Base-by-base conservation (phyloP, 2,329 filamentous ascomycete genomes). In the Aureobasidium mangrovei region DNA sequence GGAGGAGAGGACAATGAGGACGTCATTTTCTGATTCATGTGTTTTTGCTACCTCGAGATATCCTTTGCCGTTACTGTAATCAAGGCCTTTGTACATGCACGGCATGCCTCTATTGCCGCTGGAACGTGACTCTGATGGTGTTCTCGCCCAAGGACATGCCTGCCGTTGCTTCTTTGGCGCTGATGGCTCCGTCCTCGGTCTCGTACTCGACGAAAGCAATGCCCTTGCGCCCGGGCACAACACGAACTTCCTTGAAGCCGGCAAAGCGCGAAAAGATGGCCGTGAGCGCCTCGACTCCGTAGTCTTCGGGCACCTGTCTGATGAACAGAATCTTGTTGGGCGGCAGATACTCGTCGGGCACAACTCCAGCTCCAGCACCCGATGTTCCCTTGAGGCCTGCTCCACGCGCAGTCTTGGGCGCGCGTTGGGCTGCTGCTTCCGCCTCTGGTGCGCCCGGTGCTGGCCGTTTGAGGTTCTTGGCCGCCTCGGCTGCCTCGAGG, bases 201-300 rank as follows among this genome's bases (percentile, higher is more conserved):
- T 95, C 89, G 73, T 97, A 98, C 71, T 98, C 93, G 57, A 96
- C 89, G 69, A 98, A 98, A 0, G 90, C 93, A 69, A 98, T 91
- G 3, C 89, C 89, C 60, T 82, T 85, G 49, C 91, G 78, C 31
- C 89, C 87, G 4, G 91, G 91, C 43, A 97, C 91, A 67, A 89
- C 72, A 64, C 93, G 83, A 43, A 96, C 88, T 74, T 98, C 93
- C 67, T 85, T 86, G 76, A 98, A 96, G 28, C 91, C 91, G 59
- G 95, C 88, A 73, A 94, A 98, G 46, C 86, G 84, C 48, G 83
- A 82, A 72, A 97, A 98, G 58, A 97, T 83, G 32, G 79, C 77
- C 0, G 83, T 85, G 53, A 98, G 80, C 27, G 78, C 81, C 60
- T 95, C 90, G 64, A 88, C 82, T 68, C 87, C 86, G 71, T 87